Evolutionary conservation across 2,329 filamentous ascomycete genomes (phyloP).

Genomic region (Fusarium zealandicum): DNA sequence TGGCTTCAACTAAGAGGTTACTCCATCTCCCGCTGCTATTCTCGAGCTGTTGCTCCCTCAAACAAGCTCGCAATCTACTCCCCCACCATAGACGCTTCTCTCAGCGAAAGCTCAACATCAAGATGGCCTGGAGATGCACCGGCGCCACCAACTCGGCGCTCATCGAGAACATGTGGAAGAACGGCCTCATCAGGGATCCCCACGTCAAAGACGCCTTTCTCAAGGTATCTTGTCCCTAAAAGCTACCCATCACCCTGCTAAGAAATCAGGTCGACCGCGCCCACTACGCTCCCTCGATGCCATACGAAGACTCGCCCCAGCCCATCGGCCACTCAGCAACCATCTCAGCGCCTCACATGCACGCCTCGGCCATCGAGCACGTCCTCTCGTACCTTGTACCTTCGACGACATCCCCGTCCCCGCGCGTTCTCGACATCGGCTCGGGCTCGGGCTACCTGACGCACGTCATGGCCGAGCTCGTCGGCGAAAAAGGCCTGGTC

Average conservation of each 20-base stretch:
- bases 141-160: constrained; percentile 77
- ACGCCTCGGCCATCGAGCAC: constrained; percentile 61
- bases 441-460: constrained; percentile 85
- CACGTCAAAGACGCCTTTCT: constrained; percentile 83
- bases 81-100: not conserved
- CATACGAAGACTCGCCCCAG: constrained; percentile 71
- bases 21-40: constrained; percentile 1
- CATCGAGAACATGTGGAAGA: constrained; percentile 76
- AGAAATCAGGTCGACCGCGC: constrained; percentile 78
- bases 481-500: constrained; percentile 61
- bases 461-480: constrained; percentile 83
- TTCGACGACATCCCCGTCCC: constrained; percentile 43
- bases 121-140: constrained; percentile 91
- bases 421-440: constrained; percentile 75
- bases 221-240: constrained; percentile 55
- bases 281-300: constrained; percentile 74
- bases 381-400: constrained; percentile 56
- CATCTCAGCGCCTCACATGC: constrained; percentile 69
- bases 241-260: not conserved
- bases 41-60: not conserved
- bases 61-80: constrained; percentile 1
- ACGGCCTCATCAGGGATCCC: constrained; percentile 75
- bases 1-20: constrained; percentile 20
- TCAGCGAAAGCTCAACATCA: constrained; percentile 30
- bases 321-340: constrained; percentile 63